A percentile compares a stretch with the other conserved stretches of the same genome.
These are phyloP conservation scores for Trichoderma polysporum DNA, from an alignment of 2,329 filamentous ascomycete genomes.

Conservation along the genomic window DNA sequence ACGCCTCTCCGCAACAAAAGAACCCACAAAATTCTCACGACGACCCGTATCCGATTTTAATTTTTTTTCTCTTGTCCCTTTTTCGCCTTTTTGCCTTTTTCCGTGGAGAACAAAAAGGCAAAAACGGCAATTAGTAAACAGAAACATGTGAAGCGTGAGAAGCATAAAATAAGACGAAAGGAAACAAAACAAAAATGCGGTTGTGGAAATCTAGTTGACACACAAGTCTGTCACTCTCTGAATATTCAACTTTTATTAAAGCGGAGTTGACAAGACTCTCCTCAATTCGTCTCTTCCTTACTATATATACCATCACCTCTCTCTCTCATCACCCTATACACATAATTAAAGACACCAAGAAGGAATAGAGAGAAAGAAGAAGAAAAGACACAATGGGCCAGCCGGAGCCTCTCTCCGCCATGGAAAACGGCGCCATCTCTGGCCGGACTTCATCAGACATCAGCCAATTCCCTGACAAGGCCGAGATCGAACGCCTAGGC, in stretches of 20 bases:
- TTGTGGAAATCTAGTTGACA: background rate
- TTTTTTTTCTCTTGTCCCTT: background rate
- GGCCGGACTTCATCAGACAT: background rate
- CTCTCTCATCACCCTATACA: background rate
- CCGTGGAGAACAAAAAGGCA: background rate
- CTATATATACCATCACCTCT: background rate
- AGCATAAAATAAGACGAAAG: background rate
- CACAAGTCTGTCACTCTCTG: background rate
- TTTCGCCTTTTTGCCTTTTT: background rate
- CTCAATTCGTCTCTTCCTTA: background rate
- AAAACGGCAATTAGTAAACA: background rate
- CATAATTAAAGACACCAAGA: background rate
- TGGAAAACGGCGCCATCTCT: constrained; percentile 1
- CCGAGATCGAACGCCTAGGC: constrained; percentile 59
- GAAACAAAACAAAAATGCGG: background rate
- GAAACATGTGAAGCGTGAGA: background rate
- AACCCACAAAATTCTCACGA: background rate
- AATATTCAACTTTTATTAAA: background rate
- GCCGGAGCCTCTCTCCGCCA: background rate
- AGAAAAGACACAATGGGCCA: background rate
- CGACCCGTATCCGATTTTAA: background rate
- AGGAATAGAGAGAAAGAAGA: background rate
- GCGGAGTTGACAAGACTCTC: background rate
- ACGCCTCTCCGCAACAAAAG: background rate
- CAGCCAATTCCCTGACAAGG: constrained; percentile 23